Percentiles rank a stretch among this genome's conserved stretches.
Evolutionary conservation across 1,284 basidiomycete genomes (phyloP).

Genomic region (Heterobasidion annosum): DNA sequence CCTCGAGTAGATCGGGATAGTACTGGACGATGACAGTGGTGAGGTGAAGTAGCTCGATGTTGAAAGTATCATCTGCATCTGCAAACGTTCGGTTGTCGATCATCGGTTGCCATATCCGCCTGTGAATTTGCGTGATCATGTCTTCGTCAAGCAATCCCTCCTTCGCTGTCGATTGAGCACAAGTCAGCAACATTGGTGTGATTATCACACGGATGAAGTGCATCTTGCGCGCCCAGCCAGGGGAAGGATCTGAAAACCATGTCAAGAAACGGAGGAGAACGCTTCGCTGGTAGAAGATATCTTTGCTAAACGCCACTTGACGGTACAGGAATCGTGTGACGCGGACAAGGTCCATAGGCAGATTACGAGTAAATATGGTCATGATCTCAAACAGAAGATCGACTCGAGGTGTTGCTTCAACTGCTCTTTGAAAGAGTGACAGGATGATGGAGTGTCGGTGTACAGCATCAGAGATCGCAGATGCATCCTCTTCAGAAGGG

Average conservation of each 20-base stretch:
- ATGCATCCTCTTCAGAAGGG: slow-evolving; percentile 36
- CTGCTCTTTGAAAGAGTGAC: slow-evolving; percentile 68
- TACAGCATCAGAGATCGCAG: slow-evolving; percentile 41
- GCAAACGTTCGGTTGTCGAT: slow-evolving; percentile 47
- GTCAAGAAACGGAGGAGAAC: slow-evolving; percentile 81
- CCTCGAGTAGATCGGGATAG: slow-evolving; percentile 70
- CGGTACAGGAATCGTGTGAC: slow-evolving; percentile 87
- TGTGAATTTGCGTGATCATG: slow-evolving; percentile 64
- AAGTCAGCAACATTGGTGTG: slow-evolving; percentile 82
- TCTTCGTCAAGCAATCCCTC: slow-evolving; percentile 62
- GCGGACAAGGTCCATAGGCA: slow-evolving; percentile 76
- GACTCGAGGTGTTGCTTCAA: slow-evolving; percentile 64
- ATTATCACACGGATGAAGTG: slow-evolving; percentile 83
- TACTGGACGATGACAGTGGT: slow-evolving; percentile 87
- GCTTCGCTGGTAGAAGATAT: slow-evolving; percentile 68
- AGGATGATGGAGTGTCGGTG: slow-evolving; percentile 67
- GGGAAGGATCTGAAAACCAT: slow-evolving; percentile 67
- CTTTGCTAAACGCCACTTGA: slow-evolving; percentile 67
- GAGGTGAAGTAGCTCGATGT: slow-evolving; percentile 87
- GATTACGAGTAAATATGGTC: slow-evolving; percentile 73
- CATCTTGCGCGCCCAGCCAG: slow-evolving; percentile 76
- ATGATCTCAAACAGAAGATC: slow-evolving; percentile 89
- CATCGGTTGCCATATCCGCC: slow-evolving; percentile 76
- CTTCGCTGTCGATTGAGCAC: slow-evolving; percentile 48
- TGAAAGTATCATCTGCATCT: slow-evolving; percentile 72